Evolutionary conservation across 768 basidiomycete species (phyloP).

Genomic region (Hypholoma fasciculare): DNA sequence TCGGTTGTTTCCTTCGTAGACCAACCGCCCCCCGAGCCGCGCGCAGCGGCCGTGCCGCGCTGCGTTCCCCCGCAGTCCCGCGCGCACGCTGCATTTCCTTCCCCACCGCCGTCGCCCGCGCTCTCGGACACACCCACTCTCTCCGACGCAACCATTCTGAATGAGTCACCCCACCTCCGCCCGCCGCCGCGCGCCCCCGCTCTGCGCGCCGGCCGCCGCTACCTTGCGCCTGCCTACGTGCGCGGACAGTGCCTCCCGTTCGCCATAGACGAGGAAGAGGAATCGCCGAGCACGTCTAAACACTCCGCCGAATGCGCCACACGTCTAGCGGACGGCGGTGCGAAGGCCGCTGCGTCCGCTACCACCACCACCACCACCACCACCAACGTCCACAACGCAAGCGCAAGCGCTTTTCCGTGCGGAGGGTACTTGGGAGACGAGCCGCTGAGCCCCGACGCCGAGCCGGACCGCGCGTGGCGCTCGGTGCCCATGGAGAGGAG

Average conservation of each 20-base stretch:
- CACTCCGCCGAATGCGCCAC: conserved; percentile 1
- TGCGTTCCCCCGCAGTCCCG: background rate
- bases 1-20: no score
- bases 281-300: background rate
- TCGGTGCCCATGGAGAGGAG: no score
- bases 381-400: no score
- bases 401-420: no score
- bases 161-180: background rate
- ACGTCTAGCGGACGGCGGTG: background rate
- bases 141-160: background rate
- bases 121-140: background rate
- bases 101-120: background rate
- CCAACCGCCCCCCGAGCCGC: no score
- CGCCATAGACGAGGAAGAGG: conserved; percentile 3
- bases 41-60: background rate
- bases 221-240: conserved; percentile 1
- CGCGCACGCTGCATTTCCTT: background rate
- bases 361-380: no score
- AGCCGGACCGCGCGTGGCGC: no score
- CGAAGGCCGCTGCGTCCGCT: no score
- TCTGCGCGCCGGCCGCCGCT: background rate
- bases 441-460: no score
- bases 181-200: background rate
- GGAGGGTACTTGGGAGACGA: no score
- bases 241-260: conserved; percentile 5